These are phyloP conservation scores for Hortaea sp. DNA, from an alignment of 2,329 filamentous ascomycete species.

Conservation along the genomic window DNA sequence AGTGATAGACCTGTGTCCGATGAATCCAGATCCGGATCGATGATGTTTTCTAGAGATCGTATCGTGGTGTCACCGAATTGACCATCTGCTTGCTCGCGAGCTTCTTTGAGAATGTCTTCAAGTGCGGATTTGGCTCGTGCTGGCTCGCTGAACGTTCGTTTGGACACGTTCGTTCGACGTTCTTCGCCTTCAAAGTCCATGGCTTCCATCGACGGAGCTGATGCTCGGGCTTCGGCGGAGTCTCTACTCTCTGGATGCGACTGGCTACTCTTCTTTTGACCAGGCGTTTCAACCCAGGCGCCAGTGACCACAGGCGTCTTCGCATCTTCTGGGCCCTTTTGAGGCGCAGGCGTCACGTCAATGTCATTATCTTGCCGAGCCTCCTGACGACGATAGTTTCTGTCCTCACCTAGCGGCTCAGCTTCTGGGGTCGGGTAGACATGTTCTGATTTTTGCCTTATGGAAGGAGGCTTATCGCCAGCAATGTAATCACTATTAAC, in stretches of 20 bases:
- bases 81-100: conserved; percentile 19
- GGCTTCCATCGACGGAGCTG: background rate
- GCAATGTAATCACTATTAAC: conserved; percentile 1
- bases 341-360: conserved; percentile 1
- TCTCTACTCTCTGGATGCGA: conserved; percentile 1
- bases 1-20: conserved; percentile 14
- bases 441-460: background rate
- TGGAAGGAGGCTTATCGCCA: background rate
- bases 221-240: conserved; percentile 3
- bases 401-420: background rate
- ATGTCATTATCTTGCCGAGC: background rate
- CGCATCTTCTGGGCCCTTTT: conserved; percentile 6
- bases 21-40: conserved; percentile 20
- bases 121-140: conserved; percentile 25
- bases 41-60: conserved; percentile 37
- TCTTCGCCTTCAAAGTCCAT: no score
- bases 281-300: conserved; percentile 39
- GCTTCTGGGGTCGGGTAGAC: background rate
- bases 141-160: conserved; percentile 8
- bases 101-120: conserved; percentile 31
- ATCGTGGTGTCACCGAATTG: conserved; percentile 38
- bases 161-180: background rate
- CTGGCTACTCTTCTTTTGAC: background rate
- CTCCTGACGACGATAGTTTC: background rate
- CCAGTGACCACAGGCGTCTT: conserved; percentile 39